Conservation (phyloP, 495 filamentous ascomycete species). For the Paragyromitra xinjiangensis region DNA sequence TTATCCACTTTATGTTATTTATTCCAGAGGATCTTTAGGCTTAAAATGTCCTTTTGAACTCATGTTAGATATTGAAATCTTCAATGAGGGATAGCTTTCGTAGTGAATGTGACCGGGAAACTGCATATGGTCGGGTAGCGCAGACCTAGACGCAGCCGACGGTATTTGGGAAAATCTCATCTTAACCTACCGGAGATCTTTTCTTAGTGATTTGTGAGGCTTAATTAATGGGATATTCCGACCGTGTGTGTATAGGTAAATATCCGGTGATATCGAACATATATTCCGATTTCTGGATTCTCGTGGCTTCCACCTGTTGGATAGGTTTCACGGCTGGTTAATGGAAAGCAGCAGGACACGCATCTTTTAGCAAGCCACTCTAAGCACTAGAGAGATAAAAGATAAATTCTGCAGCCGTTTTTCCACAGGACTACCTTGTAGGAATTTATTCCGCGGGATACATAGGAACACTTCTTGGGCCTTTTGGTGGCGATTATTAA, state of each 20-base stretch:
- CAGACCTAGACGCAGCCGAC: background rate
- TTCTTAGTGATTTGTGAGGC: background rate
- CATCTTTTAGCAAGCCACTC: background rate
- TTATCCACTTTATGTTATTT: no score
- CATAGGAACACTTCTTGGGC: background rate
- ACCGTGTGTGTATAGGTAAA: background rate
- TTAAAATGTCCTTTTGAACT: no score
- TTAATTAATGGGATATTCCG: background rate
- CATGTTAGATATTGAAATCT: no score
- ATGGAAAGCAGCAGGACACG: background rate
- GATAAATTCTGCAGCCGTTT: background rate
- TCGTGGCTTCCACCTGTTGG: background rate
- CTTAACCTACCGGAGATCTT: background rate
- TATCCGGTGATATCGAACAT: background rate
- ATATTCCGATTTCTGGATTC: background rate
- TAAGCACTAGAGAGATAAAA: background rate
- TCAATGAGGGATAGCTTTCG: no score
- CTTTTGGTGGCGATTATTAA: background rate
- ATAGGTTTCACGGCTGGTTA: background rate
- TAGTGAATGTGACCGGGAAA: no score
- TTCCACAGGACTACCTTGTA: background rate
- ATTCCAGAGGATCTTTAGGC: no score
- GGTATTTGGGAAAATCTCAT: background rate
- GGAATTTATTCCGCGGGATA: background rate
- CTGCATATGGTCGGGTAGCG: no score